phyloP scores from a whole-genome alignment of 345 rosid genomes.

The Heritiera fomes region DNA sequence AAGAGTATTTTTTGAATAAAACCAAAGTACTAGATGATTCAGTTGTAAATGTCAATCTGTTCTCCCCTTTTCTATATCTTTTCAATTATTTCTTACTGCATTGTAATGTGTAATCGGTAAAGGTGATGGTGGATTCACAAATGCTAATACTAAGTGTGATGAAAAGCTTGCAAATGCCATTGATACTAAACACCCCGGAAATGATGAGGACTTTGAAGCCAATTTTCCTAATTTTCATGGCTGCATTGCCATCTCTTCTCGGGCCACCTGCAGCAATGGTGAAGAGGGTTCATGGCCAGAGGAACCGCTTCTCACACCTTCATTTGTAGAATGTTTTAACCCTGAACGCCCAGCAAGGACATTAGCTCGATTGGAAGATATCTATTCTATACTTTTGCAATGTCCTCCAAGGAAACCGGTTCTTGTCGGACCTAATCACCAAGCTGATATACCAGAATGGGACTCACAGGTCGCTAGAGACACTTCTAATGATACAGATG shows the following conservation, averaged over 20 bases:
- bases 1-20: background rate
- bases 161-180: slow-evolving; percentile 25
- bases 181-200: slow-evolving; percentile 17
- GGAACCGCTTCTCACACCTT: slow-evolving; percentile 27
- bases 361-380: slow-evolving; percentile 31
- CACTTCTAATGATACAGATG: slow-evolving; percentile 2
- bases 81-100: slow-evolving; percentile 6
- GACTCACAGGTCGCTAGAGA: background rate
- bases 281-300: slow-evolving; percentile 33
- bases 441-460: slow-evolving; percentile 58
- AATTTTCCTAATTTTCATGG: slow-evolving; percentile 22
- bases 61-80: background rate
- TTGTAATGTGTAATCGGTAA: slow-evolving; percentile 3
- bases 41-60: background rate
- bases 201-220: slow-evolving; percentile 24
- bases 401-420: slow-evolving; percentile 47
- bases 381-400: slow-evolving; percentile 36
- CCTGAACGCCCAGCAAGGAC: slow-evolving; percentile 29
- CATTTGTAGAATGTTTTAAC: slow-evolving; percentile 29
- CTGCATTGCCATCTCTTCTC: slow-evolving; percentile 27
- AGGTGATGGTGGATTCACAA: slow-evolving; percentile 27
- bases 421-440: slow-evolving; percentile 70
- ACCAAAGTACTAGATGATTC: background rate
- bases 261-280: slow-evolving; percentile 31
- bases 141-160: slow-evolving; percentile 15